Base-by-base conservation (phyloP, 768 basidiomycete species). In the Lactarius hatsudake region DNA sequence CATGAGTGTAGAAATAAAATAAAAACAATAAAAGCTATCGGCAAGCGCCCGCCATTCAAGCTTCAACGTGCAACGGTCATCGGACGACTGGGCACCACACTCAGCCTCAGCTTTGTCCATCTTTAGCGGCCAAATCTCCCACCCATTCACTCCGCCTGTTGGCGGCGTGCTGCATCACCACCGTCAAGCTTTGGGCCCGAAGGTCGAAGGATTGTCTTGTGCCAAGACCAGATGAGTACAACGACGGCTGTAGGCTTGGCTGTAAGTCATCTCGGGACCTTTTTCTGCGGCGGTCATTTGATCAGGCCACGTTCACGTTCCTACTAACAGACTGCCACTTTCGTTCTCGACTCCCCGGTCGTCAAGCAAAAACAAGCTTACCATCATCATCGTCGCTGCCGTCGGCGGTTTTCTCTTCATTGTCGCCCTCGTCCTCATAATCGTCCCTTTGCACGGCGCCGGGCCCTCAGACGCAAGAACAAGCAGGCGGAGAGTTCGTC, bases 331-430 rank as follows among this genome's bases (percentile, higher is more conserved):
- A 55, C 53, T 12, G 20, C 51, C 43, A 43, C 9, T 9, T n/a
- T 5, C 62, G 18, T 9, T 57, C 15, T 36, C 66, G 23, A 40
- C 60, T 23, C 34, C 61, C 23, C 45, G 38, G 3, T 54, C 66
- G 20, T 10, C 48, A 32, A 38, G 36, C 57, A 69, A 69, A 54
- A 69, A 28, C 60, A 69, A 48, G 28, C 32, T 62, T 40, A 53
- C 56, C 13, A 63, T 71, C 18, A 69, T 71, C 20, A 42, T 71
- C 40, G 65, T 69, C 26, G 53, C 59, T 18, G 61, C 40, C 65
- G 8, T 71, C n/a, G 68, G 70, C 17, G 62, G 70, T 34, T 48
- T 69, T n/a, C 32, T 69, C 40, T 26, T 64, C 58, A 40, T 71
- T 13, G 48, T 69, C 10, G 55, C 63, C 51, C 40, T 58, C 28